Base-by-base conservation (phyloP, 2,329 filamentous ascomycete genomes). In the Fusarium sp. region DNA sequence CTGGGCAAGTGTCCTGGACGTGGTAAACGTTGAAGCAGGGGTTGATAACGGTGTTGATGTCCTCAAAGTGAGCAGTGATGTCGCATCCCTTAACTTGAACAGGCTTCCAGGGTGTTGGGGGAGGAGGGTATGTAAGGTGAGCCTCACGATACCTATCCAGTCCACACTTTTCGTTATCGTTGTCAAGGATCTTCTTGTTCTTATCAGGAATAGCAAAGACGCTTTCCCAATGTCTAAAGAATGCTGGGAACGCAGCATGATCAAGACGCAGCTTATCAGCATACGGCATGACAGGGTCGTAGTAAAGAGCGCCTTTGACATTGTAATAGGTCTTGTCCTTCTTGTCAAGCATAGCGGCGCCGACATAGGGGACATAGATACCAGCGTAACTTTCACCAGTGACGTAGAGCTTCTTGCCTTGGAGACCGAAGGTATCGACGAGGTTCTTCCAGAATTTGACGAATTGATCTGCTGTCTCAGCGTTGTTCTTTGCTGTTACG, bases 161-260 rank as follows among this genome's bases (percentile, higher is more conserved):
- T 1, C 59, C 61, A 8, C 61, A 64, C 10, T 64, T 64, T 3
- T 64, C 61, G 7, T 64, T 64, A 8, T 64, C 61, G 1, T 29
- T 43, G 8, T 64, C 61, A 4, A 64, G 61, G 5, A 64, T 64
- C 26, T 64, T 64, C 43, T 64, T 64, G 1, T 64, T 64, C 23
- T 58, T 64, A 15, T 64, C 26, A 2, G 61, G 61, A 20, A 64
- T 64, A 1, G 49, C 61, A 35, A 64, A 64, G 6, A 64, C 59
- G 8, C 61, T 64, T 8, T 64, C 61, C 61, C 61, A 64, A 21
- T 64, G 61, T 0, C 59, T 37, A 1, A 64, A 64, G 9, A 64
- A 64, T 1, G 28, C 61, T 0, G 61, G 61, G 10, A 64, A 64
- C 1, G 61, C 61, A 16, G 61, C 61, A 9, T 64, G 38, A 3